A percentile compares a stretch with the other conserved stretches of the same genome.
Conservation (phyloP, 164 flowering plant genomes). For the Brasenia schreberi region DNA sequence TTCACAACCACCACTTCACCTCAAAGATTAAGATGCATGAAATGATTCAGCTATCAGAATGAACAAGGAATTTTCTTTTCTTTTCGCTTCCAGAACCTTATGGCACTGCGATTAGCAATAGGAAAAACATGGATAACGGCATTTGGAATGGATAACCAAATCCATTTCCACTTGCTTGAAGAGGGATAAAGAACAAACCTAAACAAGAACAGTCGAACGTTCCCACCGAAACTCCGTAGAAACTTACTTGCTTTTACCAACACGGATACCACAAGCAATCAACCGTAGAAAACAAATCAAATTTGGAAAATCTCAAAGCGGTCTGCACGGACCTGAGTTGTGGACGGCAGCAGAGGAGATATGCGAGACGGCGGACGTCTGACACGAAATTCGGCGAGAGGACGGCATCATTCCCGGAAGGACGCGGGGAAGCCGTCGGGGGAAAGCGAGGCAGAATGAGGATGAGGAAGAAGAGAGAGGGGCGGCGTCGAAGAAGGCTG, state of each 20-base stretch:
- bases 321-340: conserved; percentile 14
- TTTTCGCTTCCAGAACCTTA: no score
- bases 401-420: conserved; percentile 6
- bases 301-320: background rate
- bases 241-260: no score
- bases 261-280: background rate
- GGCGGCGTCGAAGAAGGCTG: background rate
- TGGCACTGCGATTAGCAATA: no score
- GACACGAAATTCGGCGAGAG: conserved; percentile 28
- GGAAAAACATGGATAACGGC: no score
- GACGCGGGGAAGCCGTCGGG: conserved; percentile 7
- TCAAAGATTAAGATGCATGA: no score
- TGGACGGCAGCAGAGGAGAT: conserved; percentile 20
- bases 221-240: background rate
- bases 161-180: background rate
- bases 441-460: conserved; percentile 17
- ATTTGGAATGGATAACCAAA: no score
- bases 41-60: no score
- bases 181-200: background rate
- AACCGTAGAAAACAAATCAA: background rate
- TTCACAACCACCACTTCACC: no score
- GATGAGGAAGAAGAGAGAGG: conserved; percentile 18
- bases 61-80: no score
- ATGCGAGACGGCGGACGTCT: conserved; percentile 19
- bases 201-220: background rate